Percentiles rank a stretch among this genome's conserved stretches.
These are phyloP conservation scores for Cercospora janseana DNA, from an alignment of 2,329 filamentous ascomycete species.

Conservation along the genomic window DNA sequence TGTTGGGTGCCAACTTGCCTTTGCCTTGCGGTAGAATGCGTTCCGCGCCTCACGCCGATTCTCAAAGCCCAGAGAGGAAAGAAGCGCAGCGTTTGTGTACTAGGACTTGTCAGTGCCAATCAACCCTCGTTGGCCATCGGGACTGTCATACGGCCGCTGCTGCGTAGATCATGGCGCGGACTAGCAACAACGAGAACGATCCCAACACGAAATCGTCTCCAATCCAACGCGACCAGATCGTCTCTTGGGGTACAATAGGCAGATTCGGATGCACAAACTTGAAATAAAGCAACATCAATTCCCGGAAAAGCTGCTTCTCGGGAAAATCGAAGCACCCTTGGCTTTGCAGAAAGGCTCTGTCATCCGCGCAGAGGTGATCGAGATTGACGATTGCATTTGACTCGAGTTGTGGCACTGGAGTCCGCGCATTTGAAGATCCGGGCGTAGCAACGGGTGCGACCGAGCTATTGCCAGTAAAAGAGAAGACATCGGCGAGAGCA, in stretches of 20 bases:
- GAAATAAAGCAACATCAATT: slow-evolving; percentile 21
- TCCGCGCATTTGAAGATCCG: too few relatives aligned
- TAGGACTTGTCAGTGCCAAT: slow-evolving; percentile 4
- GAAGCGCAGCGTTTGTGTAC: slow-evolving; percentile 17
- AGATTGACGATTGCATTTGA: background rate
- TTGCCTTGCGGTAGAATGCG: slow-evolving; percentile 23
- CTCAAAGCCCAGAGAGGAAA: slow-evolving; percentile 22
- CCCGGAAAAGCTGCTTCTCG: slow-evolving; percentile 9
- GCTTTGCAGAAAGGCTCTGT: slow-evolving; percentile 16
- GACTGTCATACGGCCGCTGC: slow-evolving; percentile 14
- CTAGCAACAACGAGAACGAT: slow-evolving; percentile 12
- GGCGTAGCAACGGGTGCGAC: slow-evolving; percentile 11
- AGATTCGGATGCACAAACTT: slow-evolving; percentile 21
- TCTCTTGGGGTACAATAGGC: slow-evolving; percentile 18
- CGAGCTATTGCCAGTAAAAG: slow-evolving; percentile 24
- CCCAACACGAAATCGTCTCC: slow-evolving; percentile 15
- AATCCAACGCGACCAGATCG: slow-evolving; percentile 19
- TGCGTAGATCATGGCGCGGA: slow-evolving; percentile 23
- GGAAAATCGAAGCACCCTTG: slow-evolving; percentile 24
- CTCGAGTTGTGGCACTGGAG: slow-evolving; percentile 13
- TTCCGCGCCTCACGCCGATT: slow-evolving; percentile 25
- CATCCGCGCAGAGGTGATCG: slow-evolving; percentile 6
- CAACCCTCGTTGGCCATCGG: background rate
- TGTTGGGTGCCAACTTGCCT: too few relatives aligned
- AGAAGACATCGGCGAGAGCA: slow-evolving; percentile 25